Conservation (phyloP, 2,329 filamentous ascomycete genomes). For the Hirsutella minnesotensis region DNA sequence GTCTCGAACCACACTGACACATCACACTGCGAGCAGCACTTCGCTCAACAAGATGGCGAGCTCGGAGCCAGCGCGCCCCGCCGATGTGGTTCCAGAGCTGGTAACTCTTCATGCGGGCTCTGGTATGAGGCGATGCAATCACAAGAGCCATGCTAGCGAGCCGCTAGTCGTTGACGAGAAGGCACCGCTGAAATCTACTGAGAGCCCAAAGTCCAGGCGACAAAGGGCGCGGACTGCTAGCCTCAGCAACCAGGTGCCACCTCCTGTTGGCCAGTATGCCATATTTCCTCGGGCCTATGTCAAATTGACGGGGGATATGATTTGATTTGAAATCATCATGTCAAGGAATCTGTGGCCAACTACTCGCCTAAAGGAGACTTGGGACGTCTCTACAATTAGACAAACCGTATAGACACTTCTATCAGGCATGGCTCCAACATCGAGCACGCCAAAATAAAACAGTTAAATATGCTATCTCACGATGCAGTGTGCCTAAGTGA, state of each 20-base stretch:
- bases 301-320: slow-evolving; percentile 19
- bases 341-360: too few relatives aligned
- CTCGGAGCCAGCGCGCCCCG: slow-evolving; percentile 10
- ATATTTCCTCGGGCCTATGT: slow-evolving; percentile 28
- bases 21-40: slow-evolving; percentile 40
- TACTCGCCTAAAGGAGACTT: too few relatives aligned
- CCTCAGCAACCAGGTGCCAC: slow-evolving; percentile 26
- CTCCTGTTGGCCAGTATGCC: slow-evolving; percentile 34
- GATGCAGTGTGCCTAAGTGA: too few relatives aligned
- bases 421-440: too few relatives aligned
- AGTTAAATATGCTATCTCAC: background rate
- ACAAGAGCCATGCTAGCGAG: slow-evolving; percentile 27
- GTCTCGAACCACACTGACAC: slow-evolving; percentile 40
- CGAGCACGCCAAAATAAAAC: background rate
- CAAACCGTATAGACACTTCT: too few relatives aligned
- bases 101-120: slow-evolving; percentile 10
- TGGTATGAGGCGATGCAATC: slow-evolving; percentile 13
- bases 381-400: background rate
- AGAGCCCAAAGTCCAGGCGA: slow-evolving; percentile 19
- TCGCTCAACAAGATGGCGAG: slow-evolving; percentile 26
- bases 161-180: slow-evolving; percentile 19
- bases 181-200: slow-evolving; percentile 17
- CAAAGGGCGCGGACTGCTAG: slow-evolving; percentile 34
- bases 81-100: slow-evolving; percentile 24
- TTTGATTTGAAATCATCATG: slow-evolving; percentile 10